Percentiles rank a stretch among this genome's conserved stretches.
These are phyloP conservation scores for Nidula microcarpa DNA, from an alignment of 768 basidiomycete species.

Conservation along the genomic window DNA sequence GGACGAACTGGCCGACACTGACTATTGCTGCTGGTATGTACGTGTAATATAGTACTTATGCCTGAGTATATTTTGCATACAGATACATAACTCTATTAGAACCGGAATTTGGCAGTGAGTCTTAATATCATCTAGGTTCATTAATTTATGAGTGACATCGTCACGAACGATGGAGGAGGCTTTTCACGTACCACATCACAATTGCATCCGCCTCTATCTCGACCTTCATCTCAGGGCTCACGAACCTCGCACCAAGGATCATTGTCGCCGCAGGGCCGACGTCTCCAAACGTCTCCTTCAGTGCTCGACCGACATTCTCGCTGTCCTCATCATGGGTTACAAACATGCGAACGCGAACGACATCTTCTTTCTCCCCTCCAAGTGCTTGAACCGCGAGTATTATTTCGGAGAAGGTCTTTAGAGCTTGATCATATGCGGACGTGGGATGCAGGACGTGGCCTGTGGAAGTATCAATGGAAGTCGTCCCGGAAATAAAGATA, in stretches of 20 bases:
- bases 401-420: slow-evolving; percentile 41
- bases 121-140: too few species aligned
- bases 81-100: too few species aligned
- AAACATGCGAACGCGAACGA: slow-evolving; percentile 48
- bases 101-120: too few species aligned
- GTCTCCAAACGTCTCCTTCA: slow-evolving; percentile 40
- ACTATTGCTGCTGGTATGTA: too few species aligned
- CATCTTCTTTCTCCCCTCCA: slow-evolving; percentile 39
- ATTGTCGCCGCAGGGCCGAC: slow-evolving; percentile 49
- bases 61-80: too few species aligned
- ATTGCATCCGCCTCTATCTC: slow-evolving; percentile 56
- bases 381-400: slow-evolving; percentile 35
- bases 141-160: too few species aligned
- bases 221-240: slow-evolving; percentile 44
- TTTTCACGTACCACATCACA: slow-evolving; percentile 14
- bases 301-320: slow-evolving; percentile 28
- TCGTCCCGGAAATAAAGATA: slow-evolving; percentile 53
- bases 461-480: slow-evolving; percentile 38
- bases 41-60: too few species aligned
- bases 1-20: too few species aligned
- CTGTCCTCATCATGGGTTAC: slow-evolving; percentile 37
- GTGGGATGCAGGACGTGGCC: slow-evolving; percentile 35
- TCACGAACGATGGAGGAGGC: too few species aligned
- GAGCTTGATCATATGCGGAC: slow-evolving; percentile 44
- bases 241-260: slow-evolving; percentile 46